Percentiles rank a stretch among this genome's conserved stretches.
Evolutionary conservation across 2,329 filamentous ascomycete genomes (phyloP).

Genomic region (Stachybotrys elegans): DNA sequence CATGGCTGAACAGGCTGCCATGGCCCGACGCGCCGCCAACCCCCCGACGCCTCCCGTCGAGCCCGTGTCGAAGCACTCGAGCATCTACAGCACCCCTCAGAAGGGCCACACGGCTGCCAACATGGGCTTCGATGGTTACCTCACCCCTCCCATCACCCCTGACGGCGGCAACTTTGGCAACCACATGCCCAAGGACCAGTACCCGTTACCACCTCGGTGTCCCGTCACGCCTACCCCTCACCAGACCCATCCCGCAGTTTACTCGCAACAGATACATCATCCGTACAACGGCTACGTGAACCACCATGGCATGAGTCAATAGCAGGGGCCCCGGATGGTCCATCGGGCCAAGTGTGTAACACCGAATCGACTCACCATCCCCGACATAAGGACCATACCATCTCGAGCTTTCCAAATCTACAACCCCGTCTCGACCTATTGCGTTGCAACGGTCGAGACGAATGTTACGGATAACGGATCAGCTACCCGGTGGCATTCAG

Average conservation of each 20-base stretch:
- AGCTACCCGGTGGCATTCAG: constrained; percentile 19
- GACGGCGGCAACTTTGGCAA: constrained; percentile 56
- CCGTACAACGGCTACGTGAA: constrained; percentile 33
- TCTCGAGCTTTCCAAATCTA: too few species aligned
- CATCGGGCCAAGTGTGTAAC: too few species aligned
- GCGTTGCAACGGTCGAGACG: too few species aligned
- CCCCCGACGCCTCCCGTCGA: constrained; percentile 60
- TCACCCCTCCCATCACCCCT: constrained; percentile 82
- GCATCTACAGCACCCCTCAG: constrained; percentile 73
- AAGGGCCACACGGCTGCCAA: constrained; percentile 64
- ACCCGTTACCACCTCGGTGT: constrained; percentile 47
- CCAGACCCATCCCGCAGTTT: constrained; percentile 30
- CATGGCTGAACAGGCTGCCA: constrained; percentile 53
- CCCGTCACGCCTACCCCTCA: constrained; percentile 59
- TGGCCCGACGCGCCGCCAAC: constrained; percentile 40
- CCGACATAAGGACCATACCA: too few species aligned
- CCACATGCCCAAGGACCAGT: constrained; percentile 40
- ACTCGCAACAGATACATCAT: constrained; percentile 29
- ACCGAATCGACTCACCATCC: too few species aligned
- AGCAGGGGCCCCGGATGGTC: too few species aligned
- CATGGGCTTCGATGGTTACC: constrained; percentile 67
- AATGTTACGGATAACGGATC: too few species aligned
- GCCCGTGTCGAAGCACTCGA: constrained; percentile 44
- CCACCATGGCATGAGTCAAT: constrained; percentile 37
- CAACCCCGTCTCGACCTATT: too few species aligned